Base-by-base conservation (phyloP, 768 basidiomycete genomes). In the Dentipellis fragilis region DNA sequence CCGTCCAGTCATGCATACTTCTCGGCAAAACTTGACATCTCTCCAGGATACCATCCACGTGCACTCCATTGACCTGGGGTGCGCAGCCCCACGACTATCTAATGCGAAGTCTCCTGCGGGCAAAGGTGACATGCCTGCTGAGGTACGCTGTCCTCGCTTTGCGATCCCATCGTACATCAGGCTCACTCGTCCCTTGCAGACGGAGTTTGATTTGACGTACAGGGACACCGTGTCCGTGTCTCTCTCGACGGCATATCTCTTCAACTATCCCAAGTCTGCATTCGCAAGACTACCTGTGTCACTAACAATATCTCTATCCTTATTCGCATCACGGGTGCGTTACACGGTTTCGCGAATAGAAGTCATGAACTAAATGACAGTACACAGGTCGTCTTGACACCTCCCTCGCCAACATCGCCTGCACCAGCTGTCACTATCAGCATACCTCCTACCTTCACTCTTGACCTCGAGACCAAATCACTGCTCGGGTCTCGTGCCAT, bases 401-500 rank as follows among this genome's bases (percentile, higher is more conserved):
- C 87, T 2, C 89, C 90, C 21, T 67, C 73, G 49, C 67, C 78
- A 42, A 60, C 76, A 64, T 73, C 79, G 49, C 50, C 76, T 55
- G 64, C 84, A 62, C 80, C 90, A 52, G 74, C 77, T 59, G 60
- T 95, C 55, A 81, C 83, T 1, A 66, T 95, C 37, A 82, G 81
- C 34, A 79, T 99, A 19, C 81, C 88, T 22, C 87, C 92, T 1
- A 84, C 90, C 64, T 96, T 99, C 64, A 82, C 82, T 14, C 82
- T 99, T 17, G 83, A 88, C 62, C 75, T 99, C 45, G 82, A 85
- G 51, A 93, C 91, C 10, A 91, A 85, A 7, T 97, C 93, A 23
- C 78, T 97, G 4, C 85, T 98, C 75, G 96, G 96, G 17, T 93
- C 90, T 61, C 84, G 95, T 47, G 94, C 96, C n/a, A 96, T 97